A percentile compares a stretch with the other conserved stretches of the same genome.
phyloP scores from a whole-genome alignment of 495 filamentous ascomycete genomes.

The Penicillium diatomitis region DNA sequence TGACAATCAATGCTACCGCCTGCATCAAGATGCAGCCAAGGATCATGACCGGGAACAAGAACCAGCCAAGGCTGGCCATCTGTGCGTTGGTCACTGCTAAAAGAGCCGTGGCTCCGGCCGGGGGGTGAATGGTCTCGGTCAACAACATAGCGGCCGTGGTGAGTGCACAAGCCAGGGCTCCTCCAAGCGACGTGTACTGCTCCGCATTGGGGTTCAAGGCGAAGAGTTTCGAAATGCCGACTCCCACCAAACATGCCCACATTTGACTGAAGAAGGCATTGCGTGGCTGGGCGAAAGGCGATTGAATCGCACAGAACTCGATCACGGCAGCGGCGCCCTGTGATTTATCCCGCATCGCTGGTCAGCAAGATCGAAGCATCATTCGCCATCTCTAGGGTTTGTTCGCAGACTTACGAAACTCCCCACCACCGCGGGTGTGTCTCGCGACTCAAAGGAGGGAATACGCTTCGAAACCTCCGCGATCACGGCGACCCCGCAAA shows the following conservation, averaged over 20 bases:
- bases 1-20: slow-evolving; percentile 54
- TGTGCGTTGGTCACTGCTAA: slow-evolving; percentile 59
- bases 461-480: slow-evolving; percentile 32
- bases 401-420: slow-evolving; percentile 31
- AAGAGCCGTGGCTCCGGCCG: slow-evolving; percentile 79
- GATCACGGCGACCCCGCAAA: slow-evolving; percentile 35
- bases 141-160: slow-evolving; percentile 65
- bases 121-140: slow-evolving; percentile 76
- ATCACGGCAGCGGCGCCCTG: slow-evolving; percentile 74
- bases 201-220: slow-evolving; percentile 38
- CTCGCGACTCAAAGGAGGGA: slow-evolving; percentile 25
- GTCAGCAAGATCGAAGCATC: background rate
- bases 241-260: slow-evolving; percentile 56
- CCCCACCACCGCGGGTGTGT: slow-evolving; percentile 29
- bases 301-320: slow-evolving; percentile 64
- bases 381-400: background rate
- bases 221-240: slow-evolving; percentile 66
- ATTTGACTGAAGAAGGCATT: slow-evolving; percentile 66
- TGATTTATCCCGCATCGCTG: background rate
- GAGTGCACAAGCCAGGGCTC: slow-evolving; percentile 57
- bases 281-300: slow-evolving; percentile 76
- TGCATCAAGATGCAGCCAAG: slow-evolving; percentile 60
- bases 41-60: slow-evolving; percentile 56
- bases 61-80: slow-evolving; percentile 55
- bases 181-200: slow-evolving; percentile 54